Base-by-base conservation (phyloP, 2,329 filamentous ascomycete genomes). In the Metarhizium anisopliae region DNA sequence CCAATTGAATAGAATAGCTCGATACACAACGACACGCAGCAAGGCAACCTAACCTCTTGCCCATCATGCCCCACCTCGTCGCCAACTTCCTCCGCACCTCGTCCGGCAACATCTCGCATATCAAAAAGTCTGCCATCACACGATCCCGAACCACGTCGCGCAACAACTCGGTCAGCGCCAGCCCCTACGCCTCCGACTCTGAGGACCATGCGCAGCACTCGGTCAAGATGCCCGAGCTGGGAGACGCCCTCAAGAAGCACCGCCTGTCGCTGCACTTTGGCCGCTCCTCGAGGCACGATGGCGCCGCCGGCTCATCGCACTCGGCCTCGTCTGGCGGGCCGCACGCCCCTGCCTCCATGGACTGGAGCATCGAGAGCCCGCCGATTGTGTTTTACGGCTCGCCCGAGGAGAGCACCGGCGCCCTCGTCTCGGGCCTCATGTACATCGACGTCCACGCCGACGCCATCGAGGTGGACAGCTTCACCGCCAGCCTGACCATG, bases 321-420 rank as follows among this genome's bases (percentile, higher is more conserved):
- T 14, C 14, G 7, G 7, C 18, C 42, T 51, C 45, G 7, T 25
- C 29, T 67, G 75, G 64, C 75, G 79, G 10, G 60, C 61, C n/a
- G 60, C 68, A 45, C 61, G 66, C 55, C 2, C 71, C 73, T 56
- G 74, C 76, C 10, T 63, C 71, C 1, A 65, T 84, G 18, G 71
- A 76, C 57, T 82, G 78, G 76, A 77, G 74, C 63, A 87, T 96
- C 60, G 92, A 96, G 75, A 95, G 89, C 13, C 90, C 91, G 1
- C 92, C 92, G 2, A 79, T 93, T 18, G 82, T 96, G 50, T 86
- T 96, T 72, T 89, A 94, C 66, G 91, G 91, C 59, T 77, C 80
- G 29, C 78, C 89, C 1, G 80, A 85, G 59, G 80, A 82, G 61
- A 96, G 91, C 63, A 87, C 86, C 2, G 93, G 93, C 56, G 90